Evolutionary conservation across 257 asterid genomes (phyloP).

Genomic region (Penstemon davidsonii): DNA sequence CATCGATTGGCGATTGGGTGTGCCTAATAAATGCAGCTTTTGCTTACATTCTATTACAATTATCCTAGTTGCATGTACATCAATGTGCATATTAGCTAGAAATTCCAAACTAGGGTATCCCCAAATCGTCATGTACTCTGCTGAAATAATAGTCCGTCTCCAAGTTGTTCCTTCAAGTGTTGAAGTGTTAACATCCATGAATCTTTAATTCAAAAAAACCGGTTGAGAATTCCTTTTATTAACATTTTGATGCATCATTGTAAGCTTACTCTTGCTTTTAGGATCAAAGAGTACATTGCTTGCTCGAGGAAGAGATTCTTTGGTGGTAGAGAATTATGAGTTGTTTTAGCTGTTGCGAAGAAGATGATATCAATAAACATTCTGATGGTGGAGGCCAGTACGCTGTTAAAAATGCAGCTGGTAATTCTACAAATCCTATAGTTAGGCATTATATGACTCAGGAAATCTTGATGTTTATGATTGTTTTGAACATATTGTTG

Average conservation of each 20-base stretch:
- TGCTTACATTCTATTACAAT: not conserved
- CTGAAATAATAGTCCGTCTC: not conserved
- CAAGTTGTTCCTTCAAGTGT: not conserved
- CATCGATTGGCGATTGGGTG: not conserved
- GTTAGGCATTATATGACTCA: conserved; percentile 5
- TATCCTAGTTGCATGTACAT: not conserved
- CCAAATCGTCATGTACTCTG: not conserved
- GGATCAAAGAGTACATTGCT: conserved; percentile 21
- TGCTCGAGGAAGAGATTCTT: conserved; percentile 13
- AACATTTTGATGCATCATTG: not conserved
- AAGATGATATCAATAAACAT: conserved; percentile 54
- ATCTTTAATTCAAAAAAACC: no score
- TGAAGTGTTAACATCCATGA: not conserved
- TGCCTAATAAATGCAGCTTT: not conserved
- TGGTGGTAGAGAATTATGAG: conserved; percentile 46
- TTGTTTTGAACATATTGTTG: conserved; percentile 1
- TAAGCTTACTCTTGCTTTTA: conserved; percentile 23
- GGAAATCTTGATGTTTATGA: not conserved
- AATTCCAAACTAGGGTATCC: not conserved
- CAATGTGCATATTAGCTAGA: not conserved
- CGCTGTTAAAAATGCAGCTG: conserved; percentile 49
- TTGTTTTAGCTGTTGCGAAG: conserved; percentile 72
- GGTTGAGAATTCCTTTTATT: not conserved
- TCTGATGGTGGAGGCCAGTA: conserved; percentile 59
- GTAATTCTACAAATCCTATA: conserved; percentile 39